Conservation (phyloP, 2,329 filamentous ascomycete genomes). For the Paecilomyces sp. region DNA sequence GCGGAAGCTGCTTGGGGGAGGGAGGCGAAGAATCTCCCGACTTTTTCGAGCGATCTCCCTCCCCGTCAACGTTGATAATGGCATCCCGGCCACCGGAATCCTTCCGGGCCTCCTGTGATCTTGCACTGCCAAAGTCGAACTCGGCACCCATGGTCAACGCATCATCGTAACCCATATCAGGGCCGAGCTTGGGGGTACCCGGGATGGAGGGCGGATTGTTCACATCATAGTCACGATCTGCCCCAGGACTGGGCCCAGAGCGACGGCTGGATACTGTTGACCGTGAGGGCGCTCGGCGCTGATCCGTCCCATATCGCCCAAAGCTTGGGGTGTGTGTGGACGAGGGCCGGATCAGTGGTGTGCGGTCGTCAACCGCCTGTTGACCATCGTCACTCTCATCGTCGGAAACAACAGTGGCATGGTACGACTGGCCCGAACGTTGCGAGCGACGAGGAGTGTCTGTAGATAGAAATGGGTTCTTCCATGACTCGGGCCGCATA, state of each 20-base stretch:
- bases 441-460: conserved; percentile 3
- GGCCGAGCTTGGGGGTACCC: conserved; percentile 48
- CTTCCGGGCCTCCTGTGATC: conserved; percentile 28
- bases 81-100: conserved; percentile 27
- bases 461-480: not conserved
- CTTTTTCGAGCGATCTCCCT: conserved; percentile 9
- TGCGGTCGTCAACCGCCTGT: conserved; percentile 41
- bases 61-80: conserved; percentile 39
- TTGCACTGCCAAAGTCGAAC: conserved; percentile 32
- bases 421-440: conserved; percentile 3
- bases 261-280: conserved; percentile 16
- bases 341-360: conserved; percentile 43
- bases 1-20: conserved; percentile 30
- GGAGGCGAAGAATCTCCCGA: conserved; percentile 24
- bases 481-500: conserved; percentile 22
- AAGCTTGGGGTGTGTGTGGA: conserved; percentile 23
- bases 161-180: conserved; percentile 50
- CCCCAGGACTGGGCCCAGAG: conserved; percentile 12
- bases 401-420: conserved; percentile 3
- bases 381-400: conserved; percentile 21
- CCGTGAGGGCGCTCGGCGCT: conserved; percentile 15
- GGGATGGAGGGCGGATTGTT: conserved; percentile 61
- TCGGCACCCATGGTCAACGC: conserved; percentile 38
- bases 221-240: conserved; percentile 48
- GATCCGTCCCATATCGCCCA: not conserved